phyloP scores from a whole-genome alignment of 164 flowering plant genomes.

The Aristolochia californica region DNA sequence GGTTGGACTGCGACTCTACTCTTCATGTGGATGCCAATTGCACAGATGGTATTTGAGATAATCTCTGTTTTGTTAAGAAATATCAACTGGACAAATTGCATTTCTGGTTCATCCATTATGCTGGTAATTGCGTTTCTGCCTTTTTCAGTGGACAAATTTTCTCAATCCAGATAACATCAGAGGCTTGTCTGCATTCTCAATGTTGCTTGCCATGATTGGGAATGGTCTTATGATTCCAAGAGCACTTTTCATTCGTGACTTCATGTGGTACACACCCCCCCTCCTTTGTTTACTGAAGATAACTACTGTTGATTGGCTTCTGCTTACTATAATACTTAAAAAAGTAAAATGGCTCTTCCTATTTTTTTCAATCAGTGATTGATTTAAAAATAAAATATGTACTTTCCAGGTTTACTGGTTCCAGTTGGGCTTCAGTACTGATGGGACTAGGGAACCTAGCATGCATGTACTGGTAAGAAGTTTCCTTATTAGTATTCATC shows the following conservation, averaged over 20 bases:
- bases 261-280: constrained; percentile 72
- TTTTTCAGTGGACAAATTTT: constrained; percentile 81
- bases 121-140: constrained; percentile 11
- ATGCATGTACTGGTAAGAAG: constrained; percentile 60
- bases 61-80: background rate
- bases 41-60: constrained; percentile 64
- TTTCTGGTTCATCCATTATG: background rate
- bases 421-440: constrained; percentile 73
- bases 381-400: too few relatives aligned
- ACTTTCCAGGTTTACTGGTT: background rate
- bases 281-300: too few relatives aligned
- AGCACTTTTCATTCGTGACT: constrained; percentile 78
- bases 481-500: background rate
- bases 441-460: constrained; percentile 84
- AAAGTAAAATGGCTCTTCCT: too few relatives aligned
- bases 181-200: constrained; percentile 80
- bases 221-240: constrained; percentile 96
- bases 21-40: constrained; percentile 99
- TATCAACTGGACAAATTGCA: too few relatives aligned
- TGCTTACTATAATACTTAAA: too few relatives aligned
- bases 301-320: background rate
- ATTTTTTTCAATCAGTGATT: too few relatives aligned
- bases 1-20: constrained; percentile 99
- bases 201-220: constrained; percentile 95
- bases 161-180: constrained; percentile 88